A percentile compares a stretch with the other conserved stretches of the same genome.
Conservation (phyloP, 2,329 filamentous ascomycete genomes). For the Dothiorella sarmentorum region DNA sequence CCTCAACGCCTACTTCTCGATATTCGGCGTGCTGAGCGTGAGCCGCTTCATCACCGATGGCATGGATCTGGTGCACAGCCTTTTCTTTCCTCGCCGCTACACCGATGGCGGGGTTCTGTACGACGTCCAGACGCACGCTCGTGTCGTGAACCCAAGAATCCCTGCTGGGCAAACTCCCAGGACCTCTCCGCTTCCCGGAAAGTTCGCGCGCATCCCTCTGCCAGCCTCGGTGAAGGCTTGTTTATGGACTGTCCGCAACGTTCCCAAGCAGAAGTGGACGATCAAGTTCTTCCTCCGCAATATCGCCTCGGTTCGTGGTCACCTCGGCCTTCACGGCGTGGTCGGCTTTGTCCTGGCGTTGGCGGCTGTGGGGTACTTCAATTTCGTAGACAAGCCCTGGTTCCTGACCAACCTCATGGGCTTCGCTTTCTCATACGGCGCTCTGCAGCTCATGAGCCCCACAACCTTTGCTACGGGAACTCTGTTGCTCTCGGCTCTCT, state of each 20-base stretch:
- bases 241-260: slow-evolving; percentile 50
- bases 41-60: slow-evolving; percentile 70
- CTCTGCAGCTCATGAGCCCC: slow-evolving; percentile 79
- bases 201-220: slow-evolving; percentile 48
- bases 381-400: slow-evolving; percentile 58
- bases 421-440: slow-evolving; percentile 80
- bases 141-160: not conserved
- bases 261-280: slow-evolving; percentile 50
- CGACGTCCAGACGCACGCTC: slow-evolving; percentile 35
- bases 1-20: slow-evolving; percentile 77
- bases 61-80: slow-evolving; percentile 60
- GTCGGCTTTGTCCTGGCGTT: slow-evolving; percentile 56
- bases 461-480: slow-evolving; percentile 83
- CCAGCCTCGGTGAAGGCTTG: slow-evolving; percentile 31
- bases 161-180: not conserved
- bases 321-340: slow-evolving; percentile 52
- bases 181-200: slow-evolving; percentile 51
- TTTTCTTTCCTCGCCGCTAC: slow-evolving; percentile 74
- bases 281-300: slow-evolving; percentile 55
- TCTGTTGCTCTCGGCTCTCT: slow-evolving; percentile 72
- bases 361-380: slow-evolving; percentile 61
- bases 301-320: slow-evolving; percentile 47
- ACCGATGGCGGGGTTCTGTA: slow-evolving; percentile 50
- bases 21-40: slow-evolving; percentile 74
- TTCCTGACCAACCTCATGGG: slow-evolving; percentile 83